Percentiles rank a stretch among this genome's conserved stretches.
These are phyloP conservation scores for Trichophyton verrucosum DNA, from an alignment of 2,329 filamentous ascomycete species.

Conservation along the genomic window DNA sequence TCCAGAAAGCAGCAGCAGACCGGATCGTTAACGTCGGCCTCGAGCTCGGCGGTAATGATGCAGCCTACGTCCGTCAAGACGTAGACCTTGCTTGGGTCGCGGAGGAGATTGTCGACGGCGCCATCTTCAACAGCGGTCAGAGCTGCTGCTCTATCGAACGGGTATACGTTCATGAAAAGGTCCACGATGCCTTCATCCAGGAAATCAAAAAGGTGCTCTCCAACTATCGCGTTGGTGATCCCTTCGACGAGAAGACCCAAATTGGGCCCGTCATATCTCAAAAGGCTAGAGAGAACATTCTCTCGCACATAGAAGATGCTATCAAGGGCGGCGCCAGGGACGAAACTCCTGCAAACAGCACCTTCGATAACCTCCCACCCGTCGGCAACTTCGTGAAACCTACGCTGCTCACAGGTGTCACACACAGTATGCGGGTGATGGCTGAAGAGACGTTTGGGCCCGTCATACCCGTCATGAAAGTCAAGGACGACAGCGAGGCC, in stretches of 20 bases:
- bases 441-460: constrained; percentile 91
- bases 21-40: constrained; percentile 76
- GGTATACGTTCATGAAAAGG: constrained; percentile 74
- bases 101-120: constrained; percentile 86
- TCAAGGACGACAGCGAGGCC: constrained; percentile 68
- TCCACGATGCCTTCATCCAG: constrained; percentile 71
- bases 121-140: constrained; percentile 98
- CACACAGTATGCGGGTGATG: constrained; percentile 79
- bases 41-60: constrained; percentile 89
- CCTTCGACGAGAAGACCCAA: constrained; percentile 63
- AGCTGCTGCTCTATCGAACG: constrained; percentile 90
- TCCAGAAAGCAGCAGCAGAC: constrained; percentile 73
- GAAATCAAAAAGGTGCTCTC: constrained; percentile 68
- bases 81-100: constrained; percentile 85
- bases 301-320: constrained; percentile 70
- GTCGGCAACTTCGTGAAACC: constrained; percentile 83
- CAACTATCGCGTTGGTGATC: constrained; percentile 79
- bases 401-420: constrained; percentile 65
- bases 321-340: constrained; percentile 72
- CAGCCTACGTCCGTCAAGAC: constrained; percentile 75
- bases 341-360: constrained; percentile 67
- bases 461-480: constrained; percentile 80
- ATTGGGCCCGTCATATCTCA: constrained; percentile 82
- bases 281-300: constrained; percentile 61
- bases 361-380: constrained; percentile 58